These are phyloP conservation scores for Aspergillus ellipticus DNA, from an alignment of 495 filamentous ascomycete genomes.

Conservation along the genomic window DNA sequence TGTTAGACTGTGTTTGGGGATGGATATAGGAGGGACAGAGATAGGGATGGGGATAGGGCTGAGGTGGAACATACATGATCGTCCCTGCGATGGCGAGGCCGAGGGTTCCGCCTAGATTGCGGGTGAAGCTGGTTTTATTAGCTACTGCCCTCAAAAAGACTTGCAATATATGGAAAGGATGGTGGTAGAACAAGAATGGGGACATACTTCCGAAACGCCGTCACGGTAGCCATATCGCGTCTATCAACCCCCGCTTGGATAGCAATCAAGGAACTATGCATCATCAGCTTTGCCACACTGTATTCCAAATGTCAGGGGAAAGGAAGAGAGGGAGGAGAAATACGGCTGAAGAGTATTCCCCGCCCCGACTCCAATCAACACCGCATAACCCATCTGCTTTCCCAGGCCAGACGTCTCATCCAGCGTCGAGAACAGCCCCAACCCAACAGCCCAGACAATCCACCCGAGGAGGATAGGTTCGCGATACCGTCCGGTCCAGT, in stretches of 20 bases:
- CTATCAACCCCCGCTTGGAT: constrained; percentile 51
- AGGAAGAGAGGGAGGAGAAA: constrained; percentile 3
- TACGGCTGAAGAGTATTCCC: constrained; percentile 53
- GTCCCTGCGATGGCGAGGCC: constrained; percentile 52
- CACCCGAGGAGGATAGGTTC: constrained; percentile 52
- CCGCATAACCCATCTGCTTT: constrained; percentile 51
- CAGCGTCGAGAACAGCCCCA: constrained; percentile 52
- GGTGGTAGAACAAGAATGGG: neutral
- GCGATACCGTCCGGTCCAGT: constrained; percentile 51
- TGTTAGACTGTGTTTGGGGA: neutral
- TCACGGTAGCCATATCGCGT: constrained; percentile 53
- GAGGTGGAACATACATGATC: constrained; percentile 36
- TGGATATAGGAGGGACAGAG: neutral
- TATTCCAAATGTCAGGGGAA: too few species aligned
- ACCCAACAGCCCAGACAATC: constrained; percentile 49
- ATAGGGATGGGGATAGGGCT: neutral
- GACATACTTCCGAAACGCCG: constrained; percentile 49
- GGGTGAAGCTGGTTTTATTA: constrained; percentile 47
- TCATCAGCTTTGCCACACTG: constrained; percentile 3
- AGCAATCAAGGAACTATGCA: constrained; percentile 36
- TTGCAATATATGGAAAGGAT: constrained; percentile 6
- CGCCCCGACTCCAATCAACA: constrained; percentile 50
- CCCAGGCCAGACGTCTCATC: constrained; percentile 45
- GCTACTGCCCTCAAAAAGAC: too few species aligned
- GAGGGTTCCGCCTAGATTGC: constrained; percentile 51